Base-by-base conservation (phyloP, 2,329 filamentous ascomycete species). In the Pseudogymnoascus sp. region DNA sequence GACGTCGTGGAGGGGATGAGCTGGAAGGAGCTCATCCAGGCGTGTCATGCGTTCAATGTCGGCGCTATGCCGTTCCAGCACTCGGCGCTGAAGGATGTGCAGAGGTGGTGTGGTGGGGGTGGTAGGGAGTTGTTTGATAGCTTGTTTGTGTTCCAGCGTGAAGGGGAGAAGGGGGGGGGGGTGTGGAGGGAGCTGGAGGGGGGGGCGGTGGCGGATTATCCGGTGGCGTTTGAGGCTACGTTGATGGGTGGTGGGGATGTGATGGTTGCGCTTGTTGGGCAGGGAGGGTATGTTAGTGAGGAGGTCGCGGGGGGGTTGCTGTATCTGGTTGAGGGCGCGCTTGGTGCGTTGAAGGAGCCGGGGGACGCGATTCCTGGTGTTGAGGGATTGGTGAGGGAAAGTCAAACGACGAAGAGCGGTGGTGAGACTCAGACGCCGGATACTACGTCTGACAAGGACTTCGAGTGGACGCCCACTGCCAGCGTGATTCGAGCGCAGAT, bases 81-180 rank as follows among this genome's bases (percentile, higher is more conserved):
- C 68, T 90, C 90, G 0, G 82, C 93, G 0, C 78, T 97, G 9
- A 83, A 91, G 21, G 84, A 90, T 53, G 87, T 97, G 35, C 86
- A 89, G 70, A 96, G 91, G 73, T 96, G 90, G 87, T 87, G 85
- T 67, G 77, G 78, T 4, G 81, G 81, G 3, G 69, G 64, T 40
- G 75, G 76, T n/a, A 74, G 83, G 44, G 79, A 83, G 0, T 75
- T 93, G 2, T 96, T 97, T 71, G 88, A 96, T 65, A 87, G 82
- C 0, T 77, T 97, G 1, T 96, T 97, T 68, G 88, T 91, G 0
- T 96, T 93, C 71, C 89, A 96, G 70, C 79, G 82, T 36, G 77
- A 83, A 2, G 64, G 69, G 0, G 63, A 70, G 0, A 47, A 65
- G 1, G 71, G 70, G 3, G 68, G 74, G 2, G 63, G 68, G 1